Conservation (phyloP, 768 basidiomycete genomes). For the Cystofilobasidium macerans region DNA sequence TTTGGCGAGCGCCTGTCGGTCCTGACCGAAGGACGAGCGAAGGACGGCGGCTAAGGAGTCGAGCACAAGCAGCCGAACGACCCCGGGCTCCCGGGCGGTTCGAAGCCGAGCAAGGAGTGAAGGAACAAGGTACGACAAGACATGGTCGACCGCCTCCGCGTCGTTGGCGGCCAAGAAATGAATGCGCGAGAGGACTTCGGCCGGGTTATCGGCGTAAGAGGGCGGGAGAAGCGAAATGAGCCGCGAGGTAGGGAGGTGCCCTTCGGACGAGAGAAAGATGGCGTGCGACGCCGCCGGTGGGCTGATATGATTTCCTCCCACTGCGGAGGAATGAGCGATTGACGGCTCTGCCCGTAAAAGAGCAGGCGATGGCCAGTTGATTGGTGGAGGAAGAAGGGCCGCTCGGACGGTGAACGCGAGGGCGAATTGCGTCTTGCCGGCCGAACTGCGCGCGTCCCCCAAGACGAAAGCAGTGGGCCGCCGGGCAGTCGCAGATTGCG, state of each 20-base stretch:
- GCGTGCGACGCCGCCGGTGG: slow-evolving; percentile 42
- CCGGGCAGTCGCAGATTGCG: not conserved
- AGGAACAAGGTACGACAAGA: slow-evolving; percentile 39
- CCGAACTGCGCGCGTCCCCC: too few species aligned
- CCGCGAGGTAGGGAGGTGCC: slow-evolving; percentile 56
- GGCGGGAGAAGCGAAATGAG: slow-evolving; percentile 38
- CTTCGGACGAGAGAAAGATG: slow-evolving; percentile 61
- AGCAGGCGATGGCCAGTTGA: not conserved
- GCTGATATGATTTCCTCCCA: too few species aligned
- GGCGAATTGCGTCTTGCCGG: slow-evolving; percentile 92
- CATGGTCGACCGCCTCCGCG: slow-evolving; percentile 39
- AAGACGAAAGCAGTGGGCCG: too few species aligned
- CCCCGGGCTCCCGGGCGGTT: too few species aligned
- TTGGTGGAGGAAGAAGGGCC: slow-evolving; percentile 33
- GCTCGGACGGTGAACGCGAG: slow-evolving; percentile 65
- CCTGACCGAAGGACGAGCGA: slow-evolving; percentile 50
- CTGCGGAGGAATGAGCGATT: too few species aligned
- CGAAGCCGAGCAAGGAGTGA: slow-evolving; percentile 32
- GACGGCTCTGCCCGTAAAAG: not conserved
- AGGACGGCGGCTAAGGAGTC: slow-evolving; percentile 84
- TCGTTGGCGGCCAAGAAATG: slow-evolving; percentile 34
- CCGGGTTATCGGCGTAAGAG: slow-evolving; percentile 1
- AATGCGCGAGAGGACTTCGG: not conserved
- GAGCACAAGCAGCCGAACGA: slow-evolving; percentile 68
- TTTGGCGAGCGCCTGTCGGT: slow-evolving; percentile 51